phyloP scores from a whole-genome alignment of 2,329 filamentous ascomycete species.

The Fusarium odoratissimum region DNA sequence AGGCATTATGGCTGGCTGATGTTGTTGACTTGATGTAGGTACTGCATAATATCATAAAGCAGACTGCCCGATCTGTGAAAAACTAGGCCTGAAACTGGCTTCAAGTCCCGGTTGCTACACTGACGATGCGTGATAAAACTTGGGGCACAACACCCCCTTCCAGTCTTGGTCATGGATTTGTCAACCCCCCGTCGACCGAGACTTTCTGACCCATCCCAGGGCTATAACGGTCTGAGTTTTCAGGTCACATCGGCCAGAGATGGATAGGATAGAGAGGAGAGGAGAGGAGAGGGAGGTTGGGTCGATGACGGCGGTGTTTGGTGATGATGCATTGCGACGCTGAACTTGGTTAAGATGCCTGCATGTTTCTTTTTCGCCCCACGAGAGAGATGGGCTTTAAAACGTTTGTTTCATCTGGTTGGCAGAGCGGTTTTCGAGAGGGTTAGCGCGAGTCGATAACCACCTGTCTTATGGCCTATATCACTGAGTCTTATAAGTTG shows the following conservation, averaged over 20 bases:
- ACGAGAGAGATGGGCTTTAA: conserved; percentile 34
- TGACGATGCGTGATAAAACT: conserved; percentile 35
- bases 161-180: conserved; percentile 44
- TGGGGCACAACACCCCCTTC: conserved; percentile 15
- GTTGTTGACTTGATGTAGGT: conserved; percentile 27
- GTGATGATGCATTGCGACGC: conserved; percentile 42
- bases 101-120: conserved; percentile 34
- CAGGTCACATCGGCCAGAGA: conserved; percentile 41
- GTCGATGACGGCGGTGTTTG: conserved; percentile 32
- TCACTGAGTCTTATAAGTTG: conserved; percentile 39
- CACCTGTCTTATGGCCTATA: conserved; percentile 46
- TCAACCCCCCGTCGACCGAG: conserved; percentile 32
- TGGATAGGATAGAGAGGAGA: not conserved
- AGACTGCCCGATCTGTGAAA: conserved; percentile 39
- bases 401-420: conserved; percentile 44
- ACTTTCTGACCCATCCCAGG: conserved; percentile 24
- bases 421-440: conserved; percentile 32
- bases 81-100: conserved; percentile 34
- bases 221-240: conserved; percentile 34
- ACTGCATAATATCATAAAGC: conserved; percentile 22
- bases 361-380: conserved; percentile 30
- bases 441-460: conserved; percentile 41
- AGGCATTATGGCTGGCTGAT: conserved; percentile 29
- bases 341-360: conserved; percentile 37
- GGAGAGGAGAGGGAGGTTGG: conserved; percentile 17